A percentile compares a stretch with the other conserved stretches of the same genome.
phyloP scores from a whole-genome alignment of 176 grass and related monocot genomes.

The Triticum turgidum region DNA sequence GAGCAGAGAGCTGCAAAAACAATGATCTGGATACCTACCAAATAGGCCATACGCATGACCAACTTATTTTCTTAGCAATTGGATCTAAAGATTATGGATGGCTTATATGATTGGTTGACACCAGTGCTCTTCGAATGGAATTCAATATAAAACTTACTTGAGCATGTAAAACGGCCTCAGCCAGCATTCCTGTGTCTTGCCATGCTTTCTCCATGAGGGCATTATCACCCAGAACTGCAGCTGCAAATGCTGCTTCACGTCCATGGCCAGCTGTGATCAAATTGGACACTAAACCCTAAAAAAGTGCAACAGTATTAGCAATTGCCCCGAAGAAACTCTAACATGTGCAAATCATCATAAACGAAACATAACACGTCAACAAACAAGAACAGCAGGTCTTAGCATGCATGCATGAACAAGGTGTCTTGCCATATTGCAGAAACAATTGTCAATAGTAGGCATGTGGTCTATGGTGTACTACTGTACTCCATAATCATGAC shows the following conservation, averaged over 20 bases:
- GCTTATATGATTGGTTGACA: not conserved
- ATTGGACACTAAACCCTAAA: constrained; percentile 80
- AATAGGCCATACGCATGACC: not conserved
- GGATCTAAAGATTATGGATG: not conserved
- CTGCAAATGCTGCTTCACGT: constrained; percentile 92
- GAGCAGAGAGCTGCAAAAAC: too few species aligned
- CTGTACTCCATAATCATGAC: constrained; percentile 4
- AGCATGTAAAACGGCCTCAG: constrained; percentile 93
- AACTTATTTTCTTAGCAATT: not conserved
- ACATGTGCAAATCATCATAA: constrained; percentile 9
- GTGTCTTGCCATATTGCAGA: constrained; percentile 2
- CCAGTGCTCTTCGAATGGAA: not conserved
- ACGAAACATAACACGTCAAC: not conserved
- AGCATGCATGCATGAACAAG: constrained; percentile 22
- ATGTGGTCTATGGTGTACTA: not conserved
- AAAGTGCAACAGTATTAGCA: constrained; percentile 22
- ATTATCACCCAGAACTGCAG: constrained; percentile 93
- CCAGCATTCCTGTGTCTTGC: constrained; percentile 96
- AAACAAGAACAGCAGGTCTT: constrained; percentile 14
- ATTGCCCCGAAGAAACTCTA: constrained; percentile 5
- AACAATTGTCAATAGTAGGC: not conserved
- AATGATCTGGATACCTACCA: too few species aligned
- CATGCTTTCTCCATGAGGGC: constrained; percentile 97
- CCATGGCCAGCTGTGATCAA: constrained; percentile 92
- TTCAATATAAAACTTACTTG: constrained; percentile 65